These are phyloP conservation scores for Boletales sp. DNA, from an alignment of 768 basidiomycete species.

Conservation along the genomic window DNA sequence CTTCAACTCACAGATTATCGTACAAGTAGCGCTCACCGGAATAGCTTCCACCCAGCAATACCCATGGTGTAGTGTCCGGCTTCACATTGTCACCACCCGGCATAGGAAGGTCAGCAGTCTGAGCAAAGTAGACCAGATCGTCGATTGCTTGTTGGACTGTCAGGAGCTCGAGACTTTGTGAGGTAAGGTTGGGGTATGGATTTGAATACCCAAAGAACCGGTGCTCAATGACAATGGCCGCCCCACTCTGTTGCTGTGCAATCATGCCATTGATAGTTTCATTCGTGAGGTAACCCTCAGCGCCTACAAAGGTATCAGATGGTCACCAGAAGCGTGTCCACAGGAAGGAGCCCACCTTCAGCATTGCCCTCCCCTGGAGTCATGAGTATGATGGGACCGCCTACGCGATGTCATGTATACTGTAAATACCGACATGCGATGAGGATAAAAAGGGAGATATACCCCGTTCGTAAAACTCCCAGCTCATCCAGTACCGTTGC, in stretches of 20 bases:
- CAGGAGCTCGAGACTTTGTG: conserved; percentile 53
- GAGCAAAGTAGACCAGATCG: conserved; percentile 66
- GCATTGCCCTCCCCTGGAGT: conserved; percentile 69
- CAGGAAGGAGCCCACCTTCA: conserved; percentile 23
- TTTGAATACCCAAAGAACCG: conserved; percentile 75
- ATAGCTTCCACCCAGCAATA: conserved; percentile 42
- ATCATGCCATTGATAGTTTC: conserved; percentile 59
- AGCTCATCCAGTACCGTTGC: conserved; percentile 71
- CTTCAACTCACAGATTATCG: too few relatives aligned
- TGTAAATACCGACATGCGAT: too few relatives aligned
- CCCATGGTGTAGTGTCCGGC: conserved; percentile 47
- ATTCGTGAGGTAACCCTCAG: conserved; percentile 57
- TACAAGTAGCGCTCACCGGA: conserved; percentile 19
- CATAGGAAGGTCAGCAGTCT: conserved; percentile 64
- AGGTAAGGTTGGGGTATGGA: conserved; percentile 59
- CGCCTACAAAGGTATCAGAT: conserved; percentile 14
- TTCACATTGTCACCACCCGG: conserved; percentile 58
- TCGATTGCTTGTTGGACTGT: conserved; percentile 75
- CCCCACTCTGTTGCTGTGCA: conserved; percentile 64
- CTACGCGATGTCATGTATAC: too few relatives aligned
- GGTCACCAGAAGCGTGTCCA: conserved; percentile 14
- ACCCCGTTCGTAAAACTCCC: conserved; percentile 60
- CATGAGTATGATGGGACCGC: conserved; percentile 25
- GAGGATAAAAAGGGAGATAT: not conserved
- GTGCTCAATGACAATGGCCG: conserved; percentile 64